These are phyloP conservation scores for Boletus subparvulus DNA, from an alignment of 768 basidiomycete species.

Conservation along the genomic window DNA sequence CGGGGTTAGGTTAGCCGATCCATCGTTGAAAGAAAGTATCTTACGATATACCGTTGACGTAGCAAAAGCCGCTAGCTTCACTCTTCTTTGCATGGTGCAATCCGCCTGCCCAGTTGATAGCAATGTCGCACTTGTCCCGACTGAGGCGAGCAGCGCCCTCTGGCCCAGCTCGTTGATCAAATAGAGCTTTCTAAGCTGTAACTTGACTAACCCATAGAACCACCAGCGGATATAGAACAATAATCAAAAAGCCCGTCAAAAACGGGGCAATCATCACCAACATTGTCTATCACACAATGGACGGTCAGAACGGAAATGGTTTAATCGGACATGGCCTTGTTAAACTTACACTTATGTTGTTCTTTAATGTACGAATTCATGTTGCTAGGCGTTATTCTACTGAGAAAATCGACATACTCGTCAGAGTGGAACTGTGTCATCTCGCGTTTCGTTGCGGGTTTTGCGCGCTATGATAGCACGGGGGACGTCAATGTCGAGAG, in stretches of 20 bases:
- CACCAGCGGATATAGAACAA: constrained; percentile 99
- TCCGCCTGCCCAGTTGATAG: constrained; percentile 98
- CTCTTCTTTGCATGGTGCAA: constrained; percentile 99
- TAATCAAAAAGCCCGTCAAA: constrained; percentile 99
- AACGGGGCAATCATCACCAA: constrained; percentile 98
- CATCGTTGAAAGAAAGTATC: not conserved
- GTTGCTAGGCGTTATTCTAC: constrained; percentile 90
- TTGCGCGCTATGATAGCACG: constrained; percentile 69
- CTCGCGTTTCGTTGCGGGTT: constrained; percentile 98
- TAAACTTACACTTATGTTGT: constrained; percentile 84
- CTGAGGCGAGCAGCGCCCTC: constrained; percentile 97
- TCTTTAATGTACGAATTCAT: constrained; percentile 93
- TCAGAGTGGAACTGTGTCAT: constrained; percentile 99
- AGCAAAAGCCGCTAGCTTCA: constrained; percentile 98
- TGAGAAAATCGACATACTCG: constrained; percentile 97
- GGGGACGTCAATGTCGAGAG: constrained; percentile 2
- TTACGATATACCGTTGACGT: constrained; percentile 76
- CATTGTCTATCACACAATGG: constrained; percentile 64
- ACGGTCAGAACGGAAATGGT: not conserved
- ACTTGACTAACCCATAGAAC: constrained; percentile 84
- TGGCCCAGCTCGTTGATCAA: constrained; percentile 32
- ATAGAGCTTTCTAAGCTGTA: not conserved
- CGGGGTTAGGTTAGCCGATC: not conserved
- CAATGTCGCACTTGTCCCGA: constrained; percentile 97
- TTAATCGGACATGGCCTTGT: not conserved